These are phyloP conservation scores for Kalaharituber pfeilii DNA, from an alignment of 2,329 filamentous ascomycete genomes.

Conservation along the genomic window DNA sequence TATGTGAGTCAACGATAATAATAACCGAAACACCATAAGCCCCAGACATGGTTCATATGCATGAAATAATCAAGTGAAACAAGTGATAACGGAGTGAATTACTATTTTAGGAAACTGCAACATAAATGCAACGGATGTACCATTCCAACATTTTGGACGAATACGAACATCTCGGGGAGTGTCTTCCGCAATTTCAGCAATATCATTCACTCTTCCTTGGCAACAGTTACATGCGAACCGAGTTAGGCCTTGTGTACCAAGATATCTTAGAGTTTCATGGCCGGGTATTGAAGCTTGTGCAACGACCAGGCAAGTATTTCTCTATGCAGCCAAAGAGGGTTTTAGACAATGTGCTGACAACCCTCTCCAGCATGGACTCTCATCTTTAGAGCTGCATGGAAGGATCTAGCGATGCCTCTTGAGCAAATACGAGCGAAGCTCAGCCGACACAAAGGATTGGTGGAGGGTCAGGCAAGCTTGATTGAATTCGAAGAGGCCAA, in stretches of 20 bases:
- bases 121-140: too few species aligned
- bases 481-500: constrained; percentile 21
- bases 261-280: constrained; percentile 30
- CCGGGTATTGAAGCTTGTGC: constrained; percentile 24
- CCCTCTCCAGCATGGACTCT: constrained; percentile 26
- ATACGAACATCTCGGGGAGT: constrained; percentile 28
- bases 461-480: constrained; percentile 24
- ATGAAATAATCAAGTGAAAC: too few species aligned
- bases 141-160: too few species aligned
- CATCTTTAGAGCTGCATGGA: constrained; percentile 23
- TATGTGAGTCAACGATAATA: too few species aligned
- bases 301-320: too few species aligned
- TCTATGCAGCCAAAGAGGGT: constrained; percentile 6
- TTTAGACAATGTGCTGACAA: constrained; percentile 22
- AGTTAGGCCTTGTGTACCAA: constrained; percentile 27
- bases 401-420: too few species aligned
- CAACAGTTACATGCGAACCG: constrained; percentile 21
- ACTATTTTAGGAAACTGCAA: too few species aligned
- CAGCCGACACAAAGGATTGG: constrained; percentile 21
- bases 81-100: too few species aligned
- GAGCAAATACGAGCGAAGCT: constrained; percentile 24
- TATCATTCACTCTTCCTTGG: constrained; percentile 25
- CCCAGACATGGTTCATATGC: too few species aligned
- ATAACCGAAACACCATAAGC: too few species aligned
- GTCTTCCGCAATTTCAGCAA: constrained; percentile 26